phyloP scores from a whole-genome alignment of 106 monocot genomes.

The Dendrobium huoshanense region DNA sequence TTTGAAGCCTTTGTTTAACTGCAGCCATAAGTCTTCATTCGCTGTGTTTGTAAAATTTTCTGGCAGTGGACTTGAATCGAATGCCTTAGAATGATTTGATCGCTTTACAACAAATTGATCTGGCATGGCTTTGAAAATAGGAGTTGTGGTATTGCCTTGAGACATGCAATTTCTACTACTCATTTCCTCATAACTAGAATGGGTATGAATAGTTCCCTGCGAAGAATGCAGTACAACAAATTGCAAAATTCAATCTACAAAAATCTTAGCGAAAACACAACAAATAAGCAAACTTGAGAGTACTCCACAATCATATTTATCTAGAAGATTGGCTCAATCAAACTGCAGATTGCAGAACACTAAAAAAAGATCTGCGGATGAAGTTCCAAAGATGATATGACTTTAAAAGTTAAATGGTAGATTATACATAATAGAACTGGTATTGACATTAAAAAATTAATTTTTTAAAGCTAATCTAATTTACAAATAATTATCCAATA shows the following conservation, averaged over 20 bases:
- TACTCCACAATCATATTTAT: background rate
- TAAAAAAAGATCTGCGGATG: background rate
- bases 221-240: background rate
- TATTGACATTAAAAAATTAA: no score
- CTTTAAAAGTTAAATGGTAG: background rate
- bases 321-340: background rate
- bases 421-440: no score
- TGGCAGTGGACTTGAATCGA: constrained; percentile 60
- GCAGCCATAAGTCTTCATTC: constrained; percentile 57
- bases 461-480: no score
- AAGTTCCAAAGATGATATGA: background rate
- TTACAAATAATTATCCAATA: no score
- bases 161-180: constrained; percentile 4
- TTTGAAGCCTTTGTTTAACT: constrained; percentile 54
- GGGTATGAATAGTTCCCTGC: constrained; percentile 15
- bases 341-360: background rate
- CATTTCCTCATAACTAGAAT: constrained; percentile 8
- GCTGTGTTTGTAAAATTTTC: constrained; percentile 41
- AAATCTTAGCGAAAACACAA: background rate
- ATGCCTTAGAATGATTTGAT: constrained; percentile 19
- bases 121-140: constrained; percentile 30
- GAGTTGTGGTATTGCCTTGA: constrained; percentile 38
- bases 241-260: background rate
- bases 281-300: background rate
- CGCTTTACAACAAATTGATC: constrained; percentile 43